Evolutionary conservation across 2,329 filamentous ascomycete species (phyloP), one percentile per base, ranked within the genome.

Genomic region (Cryoendolithus antarcticus): DNA sequence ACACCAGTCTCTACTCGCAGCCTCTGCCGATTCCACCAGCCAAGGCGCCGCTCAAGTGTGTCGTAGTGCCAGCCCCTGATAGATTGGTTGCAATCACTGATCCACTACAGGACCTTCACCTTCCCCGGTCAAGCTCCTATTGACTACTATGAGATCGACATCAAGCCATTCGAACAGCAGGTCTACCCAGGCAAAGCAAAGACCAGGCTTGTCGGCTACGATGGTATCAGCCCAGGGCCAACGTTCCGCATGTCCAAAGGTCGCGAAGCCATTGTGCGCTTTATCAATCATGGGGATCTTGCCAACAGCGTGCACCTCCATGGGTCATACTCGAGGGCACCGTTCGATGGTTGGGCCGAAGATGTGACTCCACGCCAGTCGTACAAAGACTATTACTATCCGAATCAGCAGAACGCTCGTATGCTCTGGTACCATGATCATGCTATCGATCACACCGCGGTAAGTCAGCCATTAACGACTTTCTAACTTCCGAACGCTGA

Each of bases 361-460:
- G 73, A 76, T 43, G 58, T 62, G 9, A 68, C 68, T 1, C 33
- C 55, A 0, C 64, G 65, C 0, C 69, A 70, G 1, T 57, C 75
- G n/a, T 48, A 43, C 38, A 76, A 77, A 52, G 74, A 77, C 43
- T 76, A 77, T 52, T 77, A 75, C 52, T 78, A 74, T 47, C 72
- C 74, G 7, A 77, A 77, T 49, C 57, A 53, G 8, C 66, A 75
- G 49, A 62, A 61, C 32, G 70, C 64, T 1, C 63, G 73, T 30
- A 63, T 70, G 0, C 59, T 75, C 24, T 77, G 73, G 73, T 77
- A 76, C 46, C 72, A 77, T 46, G 63, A 65, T 42, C 63, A 66
- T 39, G 59, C 60, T 1, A 55, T 62, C 39, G 55, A 49, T 19
- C 44, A 56, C 5, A 51, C 49, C 4, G 43, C 38, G n/a, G 38